Evolutionary conservation across 306 rosid species (phyloP).

Genomic region (Amphicarpaea edgeworthii): DNA sequence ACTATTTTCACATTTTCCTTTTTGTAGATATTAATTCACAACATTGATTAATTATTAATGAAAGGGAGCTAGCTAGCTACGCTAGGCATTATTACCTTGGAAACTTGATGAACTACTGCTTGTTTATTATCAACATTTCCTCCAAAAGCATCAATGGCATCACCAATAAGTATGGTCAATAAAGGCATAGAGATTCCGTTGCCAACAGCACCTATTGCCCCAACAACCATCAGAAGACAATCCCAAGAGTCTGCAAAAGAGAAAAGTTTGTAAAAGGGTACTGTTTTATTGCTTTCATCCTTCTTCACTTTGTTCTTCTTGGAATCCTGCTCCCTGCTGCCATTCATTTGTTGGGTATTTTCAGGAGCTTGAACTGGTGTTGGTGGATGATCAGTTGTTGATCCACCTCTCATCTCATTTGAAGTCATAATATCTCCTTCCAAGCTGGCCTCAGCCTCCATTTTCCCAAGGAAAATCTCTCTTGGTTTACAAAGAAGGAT

Average conservation of each 20-base stretch:
- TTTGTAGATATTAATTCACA: neutral
- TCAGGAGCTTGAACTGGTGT: slow-evolving; percentile 38
- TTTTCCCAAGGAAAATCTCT: slow-evolving; percentile 30
- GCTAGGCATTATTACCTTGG: slow-evolving; percentile 64
- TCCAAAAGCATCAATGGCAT: slow-evolving; percentile 69
- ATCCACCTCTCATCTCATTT: slow-evolving; percentile 46
- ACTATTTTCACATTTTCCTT: slow-evolving; percentile 9
- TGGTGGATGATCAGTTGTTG: slow-evolving; percentile 46
- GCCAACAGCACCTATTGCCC: slow-evolving; percentile 66
- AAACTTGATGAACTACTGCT: slow-evolving; percentile 62
- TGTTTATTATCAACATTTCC: slow-evolving; percentile 43
- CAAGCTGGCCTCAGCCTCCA: slow-evolving; percentile 48
- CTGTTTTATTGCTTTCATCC: slow-evolving; percentile 52
- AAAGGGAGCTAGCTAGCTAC: slow-evolving; percentile 25
- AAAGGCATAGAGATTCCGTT: slow-evolving; percentile 66
- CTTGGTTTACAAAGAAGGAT: slow-evolving; percentile 31
- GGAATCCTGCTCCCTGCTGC: slow-evolving; percentile 40
- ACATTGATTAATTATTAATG: slow-evolving; percentile 34
- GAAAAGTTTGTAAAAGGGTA: slow-evolving; percentile 80
- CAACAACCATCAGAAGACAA: slow-evolving; percentile 63
- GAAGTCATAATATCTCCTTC: slow-evolving; percentile 42
- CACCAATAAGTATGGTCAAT: slow-evolving; percentile 67
- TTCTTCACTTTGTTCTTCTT: slow-evolving; percentile 49
- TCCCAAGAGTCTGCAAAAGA: slow-evolving; percentile 80
- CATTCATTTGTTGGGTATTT: slow-evolving; percentile 34